Conservation (phyloP, 164 flowering plant genomes). For the Umbellularia californica region DNA sequence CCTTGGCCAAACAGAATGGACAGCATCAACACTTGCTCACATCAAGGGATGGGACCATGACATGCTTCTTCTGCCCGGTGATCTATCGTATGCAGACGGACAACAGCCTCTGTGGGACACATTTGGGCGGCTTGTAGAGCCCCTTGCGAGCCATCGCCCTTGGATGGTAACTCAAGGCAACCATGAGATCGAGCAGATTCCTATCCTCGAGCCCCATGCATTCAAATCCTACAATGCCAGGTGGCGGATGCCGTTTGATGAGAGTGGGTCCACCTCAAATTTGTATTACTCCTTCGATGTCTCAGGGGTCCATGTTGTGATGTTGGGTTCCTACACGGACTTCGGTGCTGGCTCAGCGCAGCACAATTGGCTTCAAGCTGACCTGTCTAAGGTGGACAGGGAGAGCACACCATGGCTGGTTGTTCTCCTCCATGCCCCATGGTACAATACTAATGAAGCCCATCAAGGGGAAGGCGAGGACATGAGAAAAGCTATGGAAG, state of each 20-base stretch:
- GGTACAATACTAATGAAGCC: slow-evolving; percentile 80
- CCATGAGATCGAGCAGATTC: slow-evolving; percentile 68
- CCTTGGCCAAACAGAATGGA: slow-evolving; percentile 94
- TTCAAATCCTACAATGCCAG: slow-evolving; percentile 73
- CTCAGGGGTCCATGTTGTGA: slow-evolving; percentile 58
- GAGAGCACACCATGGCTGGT: slow-evolving; percentile 70
- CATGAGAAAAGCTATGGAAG: slow-evolving; percentile 79
- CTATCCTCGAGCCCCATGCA: slow-evolving; percentile 38
- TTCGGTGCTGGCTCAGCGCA: slow-evolving; percentile 54
- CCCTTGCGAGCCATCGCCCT: slow-evolving; percentile 63
- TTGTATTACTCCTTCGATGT: slow-evolving; percentile 84
- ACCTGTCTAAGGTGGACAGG: slow-evolving; percentile 55
- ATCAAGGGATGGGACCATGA: slow-evolving; percentile 50
- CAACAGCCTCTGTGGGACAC: slow-evolving; percentile 79
- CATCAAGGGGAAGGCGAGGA: slow-evolving; percentile 85
- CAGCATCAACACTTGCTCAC: slow-evolving; percentile 60
- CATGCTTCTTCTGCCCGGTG: slow-evolving; percentile 68
- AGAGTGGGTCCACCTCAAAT: slow-evolving; percentile 80
- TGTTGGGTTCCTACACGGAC: slow-evolving; percentile 84
- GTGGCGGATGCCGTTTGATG: slow-evolving; percentile 74
- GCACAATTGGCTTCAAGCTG: slow-evolving; percentile 63
- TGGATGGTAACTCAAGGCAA: slow-evolving; percentile 95
- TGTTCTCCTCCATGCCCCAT: slow-evolving; percentile 72
- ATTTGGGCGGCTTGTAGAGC: slow-evolving; percentile 79
- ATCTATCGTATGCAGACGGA: slow-evolving; percentile 72